Conservation (phyloP, 2,329 filamentous ascomycete species). For the Basipetospora sp. region DNA sequence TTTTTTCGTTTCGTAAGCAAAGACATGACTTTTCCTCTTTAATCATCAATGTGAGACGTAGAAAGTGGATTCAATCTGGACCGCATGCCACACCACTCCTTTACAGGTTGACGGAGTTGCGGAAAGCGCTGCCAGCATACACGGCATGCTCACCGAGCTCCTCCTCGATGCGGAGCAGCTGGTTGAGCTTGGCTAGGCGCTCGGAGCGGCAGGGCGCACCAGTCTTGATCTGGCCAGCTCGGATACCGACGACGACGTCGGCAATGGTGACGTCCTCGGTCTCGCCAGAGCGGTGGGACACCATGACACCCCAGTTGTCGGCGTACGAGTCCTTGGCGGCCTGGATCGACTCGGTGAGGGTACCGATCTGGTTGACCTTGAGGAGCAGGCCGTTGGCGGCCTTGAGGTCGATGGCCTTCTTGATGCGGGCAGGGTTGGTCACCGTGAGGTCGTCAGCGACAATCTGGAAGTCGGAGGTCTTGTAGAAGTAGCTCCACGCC, state of each 20-base stretch:
- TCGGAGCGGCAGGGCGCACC: constrained; percentile 92
- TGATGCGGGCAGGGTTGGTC: constrained; percentile 97
- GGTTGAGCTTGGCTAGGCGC: constrained; percentile 98
- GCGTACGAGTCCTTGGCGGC: constrained; percentile 96
- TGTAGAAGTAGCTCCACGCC: constrained; percentile 99
- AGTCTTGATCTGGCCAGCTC: constrained; percentile 96
- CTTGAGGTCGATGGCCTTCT: constrained; percentile 99
- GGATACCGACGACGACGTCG: constrained; percentile 92
- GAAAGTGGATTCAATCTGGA: too few relatives aligned
- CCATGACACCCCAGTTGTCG: constrained; percentile 97
- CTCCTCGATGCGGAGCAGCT: constrained; percentile 99
- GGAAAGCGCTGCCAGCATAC: constrained; percentile 87
- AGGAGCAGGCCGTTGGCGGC: constrained; percentile 94
- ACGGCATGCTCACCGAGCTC: constrained; percentile 85
- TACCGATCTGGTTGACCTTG: constrained; percentile 99
- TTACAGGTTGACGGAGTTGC: constrained; percentile 78
- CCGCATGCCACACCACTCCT: constrained; percentile 11
- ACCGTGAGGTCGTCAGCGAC: constrained; percentile 97
- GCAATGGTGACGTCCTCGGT: constrained; percentile 99
- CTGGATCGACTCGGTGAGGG: constrained; percentile 95
- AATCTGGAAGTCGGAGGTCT: constrained; percentile 95
- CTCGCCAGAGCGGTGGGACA: constrained; percentile 97
- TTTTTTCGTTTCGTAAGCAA: constrained; percentile 5
- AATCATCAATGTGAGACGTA: too few relatives aligned
- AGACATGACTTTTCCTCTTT: too few relatives aligned